phyloP scores from a whole-genome alignment of 75 land plant genomes.

The Pinus albicaulis region DNA sequence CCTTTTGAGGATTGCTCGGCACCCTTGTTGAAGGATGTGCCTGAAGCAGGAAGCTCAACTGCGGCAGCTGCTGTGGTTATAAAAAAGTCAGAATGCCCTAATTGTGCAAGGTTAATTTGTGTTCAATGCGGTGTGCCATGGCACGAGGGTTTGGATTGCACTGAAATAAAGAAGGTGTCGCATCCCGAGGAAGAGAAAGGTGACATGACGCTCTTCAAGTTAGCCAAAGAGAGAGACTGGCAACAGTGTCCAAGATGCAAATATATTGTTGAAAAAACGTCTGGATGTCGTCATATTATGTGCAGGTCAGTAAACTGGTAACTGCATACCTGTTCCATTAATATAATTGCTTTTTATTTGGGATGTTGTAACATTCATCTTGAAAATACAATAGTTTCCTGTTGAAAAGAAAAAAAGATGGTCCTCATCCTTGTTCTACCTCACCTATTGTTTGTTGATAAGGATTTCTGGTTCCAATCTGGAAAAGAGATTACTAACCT shows the following conservation, averaged over 20 bases:
- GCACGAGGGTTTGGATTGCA: conserved; percentile 36
- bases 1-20: conserved; percentile 67
- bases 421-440: too few relatives aligned
- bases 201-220: too few relatives aligned
- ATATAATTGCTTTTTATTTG: too few relatives aligned
- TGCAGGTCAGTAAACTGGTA: conserved; percentile 40
- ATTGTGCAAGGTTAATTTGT: conserved; percentile 43
- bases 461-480: too few relatives aligned
- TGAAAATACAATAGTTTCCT: too few relatives aligned
- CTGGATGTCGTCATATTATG: conserved; percentile 41
- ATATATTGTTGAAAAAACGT: conserved; percentile 28
- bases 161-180: not conserved
- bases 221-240: conserved; percentile 24
- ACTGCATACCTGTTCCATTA: too few relatives aligned
- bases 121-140: conserved; percentile 46
- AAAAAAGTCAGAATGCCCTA: conserved; percentile 29
- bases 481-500: too few relatives aligned
- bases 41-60: not conserved
- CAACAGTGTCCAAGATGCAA: conserved; percentile 35
- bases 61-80: not conserved
- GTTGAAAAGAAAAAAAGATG: not conserved
- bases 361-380: too few relatives aligned
- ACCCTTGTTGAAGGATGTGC: conserved; percentile 33
- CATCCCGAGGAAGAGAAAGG: too few relatives aligned
- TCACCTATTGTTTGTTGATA: too few relatives aligned